Base-by-base conservation (phyloP, 768 basidiomycete species). In the Multifurca ochricompacta region DNA sequence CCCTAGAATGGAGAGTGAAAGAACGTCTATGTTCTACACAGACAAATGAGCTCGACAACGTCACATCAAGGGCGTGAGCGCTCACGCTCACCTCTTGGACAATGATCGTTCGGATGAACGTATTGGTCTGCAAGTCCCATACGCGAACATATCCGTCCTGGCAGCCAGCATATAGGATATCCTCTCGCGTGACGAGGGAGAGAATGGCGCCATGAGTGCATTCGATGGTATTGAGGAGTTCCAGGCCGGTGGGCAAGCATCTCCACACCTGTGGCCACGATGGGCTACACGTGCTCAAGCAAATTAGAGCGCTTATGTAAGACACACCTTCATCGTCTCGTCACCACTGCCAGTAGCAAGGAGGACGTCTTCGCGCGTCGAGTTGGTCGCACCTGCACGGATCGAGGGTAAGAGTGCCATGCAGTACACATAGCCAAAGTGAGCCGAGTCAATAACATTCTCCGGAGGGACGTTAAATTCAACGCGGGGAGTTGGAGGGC, bases 121-220 rank as follows among this genome's bases (percentile, higher is more conserved):
- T 91, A 59, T 82, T 84, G 0, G 93, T 95, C 66, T 94, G 92
- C 7, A 96, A 70, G 67, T 97, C 94, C 70, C 90, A 81, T 4
- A 97, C 84, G 59, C 87, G 86, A 62, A 97, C 89, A 61, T 87
- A 84, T 3, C 95, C 95, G 59, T 91, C 92, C 69, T 98, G 95
- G 62, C 93, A 88, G 0, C 92, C 95, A 6, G 91, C 95, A 63
- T 86, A 96, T 19, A 97, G 75, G 1, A 90, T 88, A 18, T 89
- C 88, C 19, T 83, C 85, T 31, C 76, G 75, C 0, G 79, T 78
- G 2, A 81, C 80, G 25, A 98, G 74, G 0, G 91, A 81, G n/a
- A 93, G 74, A 6, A 96, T 82, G 0, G 91, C 94, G 2, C 92
- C 89, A 60, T 81, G 81, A 50, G 69, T 74, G 62, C 85, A 88